Percentiles rank a stretch among this genome's conserved stretches.
Evolutionary conservation across 2,329 filamentous ascomycete species (phyloP).

Genomic region (Magnaporthiopsis incrustans): DNA sequence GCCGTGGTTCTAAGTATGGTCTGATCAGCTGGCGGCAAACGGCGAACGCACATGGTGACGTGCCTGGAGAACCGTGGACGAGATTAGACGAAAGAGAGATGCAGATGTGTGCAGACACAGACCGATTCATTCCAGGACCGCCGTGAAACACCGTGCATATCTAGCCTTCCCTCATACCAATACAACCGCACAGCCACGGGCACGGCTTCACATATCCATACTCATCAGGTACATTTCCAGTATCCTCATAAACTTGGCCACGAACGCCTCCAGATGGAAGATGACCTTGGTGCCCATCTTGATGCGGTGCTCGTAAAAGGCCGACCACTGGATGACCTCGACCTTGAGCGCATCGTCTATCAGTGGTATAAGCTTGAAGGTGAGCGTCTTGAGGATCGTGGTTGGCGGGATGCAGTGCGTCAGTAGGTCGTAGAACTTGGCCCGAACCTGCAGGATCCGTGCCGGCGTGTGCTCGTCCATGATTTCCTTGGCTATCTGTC

Average conservation of each 20-base stretch:
- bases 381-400: conserved; percentile 87
- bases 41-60: no score
- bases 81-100: no score
- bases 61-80: no score
- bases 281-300: conserved; percentile 91
- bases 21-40: no score
- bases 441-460: conserved; percentile 76
- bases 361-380: conserved; percentile 81
- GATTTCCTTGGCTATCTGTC: conserved; percentile 85
- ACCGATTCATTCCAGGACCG: neutral
- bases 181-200: neutral
- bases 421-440: conserved; percentile 93
- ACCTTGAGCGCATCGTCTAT: conserved; percentile 86
- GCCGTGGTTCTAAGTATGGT: no score
- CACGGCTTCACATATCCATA: conserved; percentile 55
- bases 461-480: conserved; percentile 88
- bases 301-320: conserved; percentile 94
- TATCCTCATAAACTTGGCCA: conserved; percentile 96
- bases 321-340: conserved; percentile 91
- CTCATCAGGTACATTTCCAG: conserved; percentile 87
- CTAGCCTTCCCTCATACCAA: neutral
- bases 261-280: conserved; percentile 96
- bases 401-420: conserved; percentile 96
- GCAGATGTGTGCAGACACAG: no score
- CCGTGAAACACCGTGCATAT: neutral